Percentiles rank a stretch among this genome's conserved stretches.
Evolutionary conservation across 495 filamentous ascomycete species (phyloP).

Genomic region (Hypoxylon fragiforme): DNA sequence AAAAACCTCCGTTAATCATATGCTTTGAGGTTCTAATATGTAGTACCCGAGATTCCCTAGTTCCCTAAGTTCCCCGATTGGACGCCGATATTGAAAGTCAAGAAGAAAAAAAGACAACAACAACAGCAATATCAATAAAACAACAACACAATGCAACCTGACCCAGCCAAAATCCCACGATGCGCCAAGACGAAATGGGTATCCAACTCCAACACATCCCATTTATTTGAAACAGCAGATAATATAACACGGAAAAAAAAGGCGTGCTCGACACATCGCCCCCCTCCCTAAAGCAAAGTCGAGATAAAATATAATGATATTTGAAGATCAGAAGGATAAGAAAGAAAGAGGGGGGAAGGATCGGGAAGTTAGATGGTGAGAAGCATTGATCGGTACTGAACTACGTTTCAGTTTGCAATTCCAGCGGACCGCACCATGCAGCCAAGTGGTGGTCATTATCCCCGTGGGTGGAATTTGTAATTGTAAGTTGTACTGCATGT

Average conservation of each 20-base stretch:
- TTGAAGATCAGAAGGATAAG: not conserved
- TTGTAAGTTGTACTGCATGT: no score
- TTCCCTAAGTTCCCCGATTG: constrained; percentile 15
- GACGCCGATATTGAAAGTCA: no score
- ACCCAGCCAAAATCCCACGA: constrained; percentile 1
- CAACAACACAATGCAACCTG: constrained; percentile 15
- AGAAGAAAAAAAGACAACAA: no score
- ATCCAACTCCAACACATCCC: constrained; percentile 23
- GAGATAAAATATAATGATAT: not conserved
- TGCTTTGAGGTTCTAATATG: constrained; percentile 20
- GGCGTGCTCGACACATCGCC: constrained; percentile 4
- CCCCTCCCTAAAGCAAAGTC: not conserved
- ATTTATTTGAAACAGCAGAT: constrained; percentile 19
- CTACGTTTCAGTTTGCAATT: no score
- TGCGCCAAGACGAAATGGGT: constrained; percentile 26
- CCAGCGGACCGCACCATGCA: no score
- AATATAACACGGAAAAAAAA: constrained; percentile 5
- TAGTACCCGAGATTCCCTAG: no score
- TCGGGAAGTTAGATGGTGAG: not conserved
- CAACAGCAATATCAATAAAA: no score
- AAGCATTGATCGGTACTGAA: not conserved
- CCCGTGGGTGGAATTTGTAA: no score
- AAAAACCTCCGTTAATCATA: constrained; percentile 12
- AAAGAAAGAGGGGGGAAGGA: not conserved
- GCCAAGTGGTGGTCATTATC: no score